These are phyloP conservation scores for Pseudoscleropodium purum DNA, from an alignment of 225 moss, liverwort and hornwort species.

Conservation along the genomic window DNA sequence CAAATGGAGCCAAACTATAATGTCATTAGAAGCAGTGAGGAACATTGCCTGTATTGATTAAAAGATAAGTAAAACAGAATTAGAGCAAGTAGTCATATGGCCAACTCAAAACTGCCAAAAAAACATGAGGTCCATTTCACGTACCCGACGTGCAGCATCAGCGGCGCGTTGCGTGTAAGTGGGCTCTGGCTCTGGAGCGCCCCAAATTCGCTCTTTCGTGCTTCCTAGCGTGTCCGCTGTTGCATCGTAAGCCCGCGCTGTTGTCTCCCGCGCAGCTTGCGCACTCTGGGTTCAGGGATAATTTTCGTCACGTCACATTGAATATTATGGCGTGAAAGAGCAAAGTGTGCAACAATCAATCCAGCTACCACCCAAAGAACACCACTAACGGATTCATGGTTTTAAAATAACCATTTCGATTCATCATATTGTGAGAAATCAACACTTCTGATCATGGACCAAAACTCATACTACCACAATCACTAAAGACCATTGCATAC, in stretches of 20 bases:
- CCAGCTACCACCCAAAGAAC: no score
- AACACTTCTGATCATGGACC: no score
- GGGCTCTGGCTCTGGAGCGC: slow-evolving; percentile 2
- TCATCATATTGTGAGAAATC: background rate
- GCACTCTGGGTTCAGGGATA: background rate
- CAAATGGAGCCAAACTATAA: background rate
- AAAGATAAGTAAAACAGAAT: no score
- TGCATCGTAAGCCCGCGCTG: slow-evolving; percentile 21
- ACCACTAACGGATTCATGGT: no score
- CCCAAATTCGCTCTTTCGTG: slow-evolving; percentile 7
- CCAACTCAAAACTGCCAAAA: background rate
- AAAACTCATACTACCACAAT: background rate
- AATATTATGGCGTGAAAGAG: no score
- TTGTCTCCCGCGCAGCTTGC: slow-evolving; percentile 3
- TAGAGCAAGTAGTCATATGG: background rate
- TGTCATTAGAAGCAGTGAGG: background rate
- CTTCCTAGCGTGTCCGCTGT: slow-evolving; percentile 7
- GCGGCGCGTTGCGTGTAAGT: slow-evolving; percentile 23
- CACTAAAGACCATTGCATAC: background rate
- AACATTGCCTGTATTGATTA: no score
- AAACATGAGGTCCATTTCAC: background rate
- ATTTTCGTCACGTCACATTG: background rate
- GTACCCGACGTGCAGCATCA: slow-evolving; percentile 25
- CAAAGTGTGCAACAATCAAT: background rate
- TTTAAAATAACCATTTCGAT: no score